Base-by-base conservation (phyloP, 805 yeast genomes). In the Helenozyma rhizophorensis region DNA sequence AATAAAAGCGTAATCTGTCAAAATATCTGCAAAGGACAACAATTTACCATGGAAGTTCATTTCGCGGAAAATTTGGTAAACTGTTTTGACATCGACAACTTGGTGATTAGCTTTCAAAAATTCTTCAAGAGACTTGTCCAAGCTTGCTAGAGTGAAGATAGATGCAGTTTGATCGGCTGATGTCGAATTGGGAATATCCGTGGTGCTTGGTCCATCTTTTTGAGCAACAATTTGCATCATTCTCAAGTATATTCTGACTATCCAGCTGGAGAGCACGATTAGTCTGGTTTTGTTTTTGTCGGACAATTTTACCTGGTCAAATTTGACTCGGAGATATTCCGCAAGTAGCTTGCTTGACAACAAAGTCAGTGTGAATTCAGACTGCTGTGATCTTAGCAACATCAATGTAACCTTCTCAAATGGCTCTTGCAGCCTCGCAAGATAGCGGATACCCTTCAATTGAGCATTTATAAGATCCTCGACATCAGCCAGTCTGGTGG, bases 1-100 rank as follows among this genome's bases (percentile, higher is more conserved):
- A 2, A 87, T 81, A 54, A 72, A 83, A 27, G 75, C 76, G 50
- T 70, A 76, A 53, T 93, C 96, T 27, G 74, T 67, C 6, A 82
- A 70, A 13, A 78, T 50, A 21, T 74, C 76, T 0, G 96, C 89
- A 56, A 74, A 86, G 37, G 65, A 71, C 1, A 90, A 48, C 11
- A 88, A 60, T 51, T 80, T 83, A 0, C 72, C 68, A 29, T 72
- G 72, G 36, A 83, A 67, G 39, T 87, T 81, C 47, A 83, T 83
- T 3, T 78, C 73, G 0, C 71, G 58, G 32, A 90, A 68, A 4
- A 89, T 72, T 50, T 86, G 88, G 48, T 81, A 84, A 0, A 84
- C 64, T 0, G 95, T 80, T 8, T 68, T 68, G 22, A 68, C 68
- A 52, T 88, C 94, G n/a, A 87, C 49, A 4, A 55, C 46, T 16